Evolutionary conservation across 192 early-diverging fungal species (phyloP).

Genomic region (Cetraspora pellucida): DNA sequence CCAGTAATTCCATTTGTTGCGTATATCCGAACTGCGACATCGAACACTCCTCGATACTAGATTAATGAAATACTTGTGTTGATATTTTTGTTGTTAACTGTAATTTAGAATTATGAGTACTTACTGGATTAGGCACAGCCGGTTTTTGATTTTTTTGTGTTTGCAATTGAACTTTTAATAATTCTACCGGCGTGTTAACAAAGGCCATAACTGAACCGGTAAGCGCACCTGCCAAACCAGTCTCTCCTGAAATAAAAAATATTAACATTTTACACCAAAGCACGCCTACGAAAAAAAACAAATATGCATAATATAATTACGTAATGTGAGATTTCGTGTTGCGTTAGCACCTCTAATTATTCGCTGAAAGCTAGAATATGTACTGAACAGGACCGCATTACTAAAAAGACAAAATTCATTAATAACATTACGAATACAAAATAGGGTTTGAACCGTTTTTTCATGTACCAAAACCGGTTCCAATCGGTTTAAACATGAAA

Average conservation of each 20-base stretch:
- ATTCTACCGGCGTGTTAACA: constrained; percentile 70
- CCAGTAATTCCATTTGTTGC: constrained; percentile 73
- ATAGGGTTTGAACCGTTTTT: too few species aligned
- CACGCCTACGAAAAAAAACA: constrained; percentile 36
- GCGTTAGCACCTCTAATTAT: constrained; percentile 52
- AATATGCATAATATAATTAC: constrained; percentile 41
- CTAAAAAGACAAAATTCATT: constrained; percentile 33
- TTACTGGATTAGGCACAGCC: constrained; percentile 40
- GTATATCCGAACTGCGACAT: constrained; percentile 80
- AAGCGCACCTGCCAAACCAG: constrained; percentile 45
- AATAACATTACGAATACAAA: too few species aligned
- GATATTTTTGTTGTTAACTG: background rate
- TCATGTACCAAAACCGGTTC: too few species aligned
- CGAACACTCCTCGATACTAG: constrained; percentile 87
- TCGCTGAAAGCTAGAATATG: constrained; percentile 63
- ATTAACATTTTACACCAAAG: too few species aligned
- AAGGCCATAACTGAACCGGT: constrained; percentile 72
- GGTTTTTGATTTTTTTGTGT: constrained; percentile 38
- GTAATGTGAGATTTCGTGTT: constrained; percentile 46
- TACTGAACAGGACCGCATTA: constrained; percentile 71
- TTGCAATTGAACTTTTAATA: constrained; percentile 72
- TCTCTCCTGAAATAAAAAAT: background rate
- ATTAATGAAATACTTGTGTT: background rate
- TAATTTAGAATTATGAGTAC: constrained; percentile 20
- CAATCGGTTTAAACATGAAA: too few species aligned